A percentile compares a stretch with the other conserved stretches of the same genome.
Conservation (phyloP, 495 filamentous ascomycete genomes). For the Penicillium bovifimosum region DNA sequence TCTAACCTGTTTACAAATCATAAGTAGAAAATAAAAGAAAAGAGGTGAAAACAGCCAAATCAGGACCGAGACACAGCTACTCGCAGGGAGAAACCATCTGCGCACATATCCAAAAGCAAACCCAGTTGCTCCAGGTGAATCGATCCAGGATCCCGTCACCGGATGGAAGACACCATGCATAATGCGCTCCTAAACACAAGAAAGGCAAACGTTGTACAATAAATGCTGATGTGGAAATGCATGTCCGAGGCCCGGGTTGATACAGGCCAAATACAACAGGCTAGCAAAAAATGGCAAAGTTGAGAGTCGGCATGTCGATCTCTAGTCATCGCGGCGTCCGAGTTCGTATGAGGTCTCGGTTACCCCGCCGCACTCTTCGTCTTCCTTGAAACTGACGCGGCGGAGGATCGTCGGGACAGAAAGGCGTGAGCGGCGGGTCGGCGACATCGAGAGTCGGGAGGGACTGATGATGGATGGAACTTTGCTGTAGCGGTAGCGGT, state of each 20-base stretch:
- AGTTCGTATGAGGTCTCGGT: conserved; percentile 43
- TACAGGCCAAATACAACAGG: conserved; percentile 19
- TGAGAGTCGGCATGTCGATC: background rate
- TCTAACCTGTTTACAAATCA: conserved; percentile 21
- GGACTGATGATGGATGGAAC: conserved; percentile 26
- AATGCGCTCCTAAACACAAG: conserved; percentile 22
- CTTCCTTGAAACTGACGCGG: conserved; percentile 42
- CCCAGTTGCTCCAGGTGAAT: conserved; percentile 23
- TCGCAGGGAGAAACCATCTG: background rate
- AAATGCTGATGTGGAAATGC: conserved; percentile 27
- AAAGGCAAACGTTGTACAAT: conserved; percentile 21
- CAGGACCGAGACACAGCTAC: background rate
- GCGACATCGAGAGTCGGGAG: conserved; percentile 28
- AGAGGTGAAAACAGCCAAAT: background rate
- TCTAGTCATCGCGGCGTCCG: conserved; percentile 36
- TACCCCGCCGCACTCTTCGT: conserved; percentile 34
- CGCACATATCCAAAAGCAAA: conserved; percentile 8
- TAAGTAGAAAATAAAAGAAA: conserved; percentile 2
- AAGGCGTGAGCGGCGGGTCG: conserved; percentile 30
- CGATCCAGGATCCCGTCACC: conserved; percentile 24
- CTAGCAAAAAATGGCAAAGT: conserved; percentile 4
- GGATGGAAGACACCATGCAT: conserved; percentile 25
- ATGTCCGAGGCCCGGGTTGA: conserved; percentile 22
- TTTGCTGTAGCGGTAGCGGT: conserved; percentile 41
- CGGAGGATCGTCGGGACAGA: conserved; percentile 37